These are phyloP conservation scores for Scedosporium boydii DNA, from an alignment of 2,329 filamentous ascomycete genomes.

Conservation along the genomic window DNA sequence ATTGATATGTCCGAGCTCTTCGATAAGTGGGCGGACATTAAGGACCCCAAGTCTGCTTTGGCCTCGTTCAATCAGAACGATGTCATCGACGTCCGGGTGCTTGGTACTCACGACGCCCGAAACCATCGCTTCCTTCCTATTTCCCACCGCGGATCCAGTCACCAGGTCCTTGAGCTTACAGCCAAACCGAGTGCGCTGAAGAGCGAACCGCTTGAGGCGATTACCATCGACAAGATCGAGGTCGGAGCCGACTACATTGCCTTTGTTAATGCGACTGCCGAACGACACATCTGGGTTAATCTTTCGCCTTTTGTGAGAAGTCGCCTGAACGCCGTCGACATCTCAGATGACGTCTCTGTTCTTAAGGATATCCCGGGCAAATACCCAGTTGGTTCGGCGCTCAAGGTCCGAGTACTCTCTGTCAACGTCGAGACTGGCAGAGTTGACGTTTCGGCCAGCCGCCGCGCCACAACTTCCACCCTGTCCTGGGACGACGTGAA, in stretches of 20 bases:
- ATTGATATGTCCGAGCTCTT: conserved; percentile 89
- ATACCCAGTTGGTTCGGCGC: conserved; percentile 83
- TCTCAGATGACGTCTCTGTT: conserved; percentile 76
- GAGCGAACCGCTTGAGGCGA: conserved; percentile 29
- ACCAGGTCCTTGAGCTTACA: conserved; percentile 80
- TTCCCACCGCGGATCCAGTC: conserved; percentile 70
- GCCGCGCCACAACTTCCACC: conserved; percentile 27
- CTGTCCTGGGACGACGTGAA: conserved; percentile 64
- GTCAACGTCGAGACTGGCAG: conserved; percentile 65
- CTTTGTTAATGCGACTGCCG: conserved; percentile 82
- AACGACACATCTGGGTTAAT: conserved; percentile 81
- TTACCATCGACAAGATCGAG: conserved; percentile 65
- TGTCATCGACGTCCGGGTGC: conserved; percentile 61
- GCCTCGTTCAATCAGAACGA: conserved; percentile 63
- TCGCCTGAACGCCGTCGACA: conserved; percentile 70
- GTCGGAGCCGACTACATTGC: conserved; percentile 64
- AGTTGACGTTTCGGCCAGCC: conserved; percentile 69
- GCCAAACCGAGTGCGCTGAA: conserved; percentile 62
- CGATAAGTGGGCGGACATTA: conserved; percentile 78
- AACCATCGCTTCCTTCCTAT: conserved; percentile 90
- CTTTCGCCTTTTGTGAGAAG: conserved; percentile 82
- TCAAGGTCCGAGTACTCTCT: conserved; percentile 68
- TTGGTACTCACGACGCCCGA: conserved; percentile 82
- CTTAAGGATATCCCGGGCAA: conserved; percentile 66
- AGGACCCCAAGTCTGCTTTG: conserved; percentile 73